Percentiles rank a stretch among this genome's conserved stretches.
Conservation (phyloP, 164 flowering plant genomes). For the Nymphaea colorata region DNA sequence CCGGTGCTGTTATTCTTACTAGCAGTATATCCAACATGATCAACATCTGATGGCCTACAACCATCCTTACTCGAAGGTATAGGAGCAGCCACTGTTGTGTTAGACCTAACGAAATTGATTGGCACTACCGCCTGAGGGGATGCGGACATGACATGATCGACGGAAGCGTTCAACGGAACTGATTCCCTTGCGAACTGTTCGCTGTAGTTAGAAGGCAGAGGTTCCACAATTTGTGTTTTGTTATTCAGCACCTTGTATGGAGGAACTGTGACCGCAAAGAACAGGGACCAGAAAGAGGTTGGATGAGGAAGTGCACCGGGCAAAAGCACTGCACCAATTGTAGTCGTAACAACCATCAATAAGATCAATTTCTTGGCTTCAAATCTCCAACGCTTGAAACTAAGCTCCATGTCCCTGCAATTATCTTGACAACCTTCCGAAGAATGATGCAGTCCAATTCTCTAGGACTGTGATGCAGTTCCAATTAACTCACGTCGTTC, state of each 20-base stretch:
- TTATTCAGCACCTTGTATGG: neutral
- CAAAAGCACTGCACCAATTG: constrained; percentile 1
- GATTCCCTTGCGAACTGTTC: neutral
- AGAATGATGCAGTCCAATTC: neutral
- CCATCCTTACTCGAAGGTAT: neutral
- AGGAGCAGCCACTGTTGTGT: neutral
- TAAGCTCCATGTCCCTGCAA: neutral
- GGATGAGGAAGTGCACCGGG: neutral
- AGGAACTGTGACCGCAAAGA: neutral
- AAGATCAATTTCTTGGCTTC: neutral
- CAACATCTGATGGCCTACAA: neutral
- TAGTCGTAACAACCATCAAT: neutral
- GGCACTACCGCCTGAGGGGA: neutral
- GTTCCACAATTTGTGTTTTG: neutral
- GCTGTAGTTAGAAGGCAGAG: neutral
- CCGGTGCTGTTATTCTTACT: neutral
- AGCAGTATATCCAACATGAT: neutral
- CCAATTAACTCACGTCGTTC: neutral
- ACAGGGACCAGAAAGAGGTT: neutral
- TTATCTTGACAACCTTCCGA: neutral
- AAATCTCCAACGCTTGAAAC: neutral
- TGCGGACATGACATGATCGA: neutral
- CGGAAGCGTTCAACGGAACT: neutral
- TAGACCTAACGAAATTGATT: neutral
- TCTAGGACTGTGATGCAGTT: neutral